phyloP scores from a whole-genome alignment of 2,329 filamentous ascomycete species.

The Talaromyces sp. region DNA sequence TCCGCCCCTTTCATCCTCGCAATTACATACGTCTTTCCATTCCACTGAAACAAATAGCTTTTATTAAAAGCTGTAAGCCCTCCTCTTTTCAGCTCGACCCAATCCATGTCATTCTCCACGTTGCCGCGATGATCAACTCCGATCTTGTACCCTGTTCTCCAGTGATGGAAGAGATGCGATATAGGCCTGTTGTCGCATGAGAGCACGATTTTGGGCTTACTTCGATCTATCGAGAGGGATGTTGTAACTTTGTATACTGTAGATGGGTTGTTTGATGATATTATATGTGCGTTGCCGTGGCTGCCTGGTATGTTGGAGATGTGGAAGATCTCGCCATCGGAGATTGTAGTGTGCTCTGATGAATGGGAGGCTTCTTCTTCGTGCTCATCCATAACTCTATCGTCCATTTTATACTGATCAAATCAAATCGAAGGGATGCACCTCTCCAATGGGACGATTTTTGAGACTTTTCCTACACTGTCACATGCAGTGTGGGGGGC shows the following conservation, averaged over 20 bases:
- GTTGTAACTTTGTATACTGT: background rate
- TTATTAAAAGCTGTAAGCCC: background rate
- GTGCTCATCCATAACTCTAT: no score
- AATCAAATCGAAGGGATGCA: no score
- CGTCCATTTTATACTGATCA: no score
- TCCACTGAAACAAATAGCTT: background rate
- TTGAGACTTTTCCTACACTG: no score
- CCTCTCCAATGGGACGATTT: no score
- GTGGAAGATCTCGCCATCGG: background rate
- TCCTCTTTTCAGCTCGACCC: background rate
- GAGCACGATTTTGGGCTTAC: background rate
- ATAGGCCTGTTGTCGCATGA: background rate
- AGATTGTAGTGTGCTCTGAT: background rate
- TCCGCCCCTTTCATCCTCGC: background rate
- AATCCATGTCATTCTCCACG: background rate
- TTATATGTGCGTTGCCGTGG: background rate
- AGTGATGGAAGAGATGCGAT: background rate
- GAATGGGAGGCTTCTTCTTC: no score
- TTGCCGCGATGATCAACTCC: background rate
- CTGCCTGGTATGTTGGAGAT: background rate
- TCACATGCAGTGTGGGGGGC: no score
- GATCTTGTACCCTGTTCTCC: background rate
- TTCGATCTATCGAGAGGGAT: background rate
- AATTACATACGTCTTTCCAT: background rate
- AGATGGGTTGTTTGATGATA: background rate